Conservation (phyloP, 768 basidiomycete species). For the Leucosporidium scottii region DNA sequence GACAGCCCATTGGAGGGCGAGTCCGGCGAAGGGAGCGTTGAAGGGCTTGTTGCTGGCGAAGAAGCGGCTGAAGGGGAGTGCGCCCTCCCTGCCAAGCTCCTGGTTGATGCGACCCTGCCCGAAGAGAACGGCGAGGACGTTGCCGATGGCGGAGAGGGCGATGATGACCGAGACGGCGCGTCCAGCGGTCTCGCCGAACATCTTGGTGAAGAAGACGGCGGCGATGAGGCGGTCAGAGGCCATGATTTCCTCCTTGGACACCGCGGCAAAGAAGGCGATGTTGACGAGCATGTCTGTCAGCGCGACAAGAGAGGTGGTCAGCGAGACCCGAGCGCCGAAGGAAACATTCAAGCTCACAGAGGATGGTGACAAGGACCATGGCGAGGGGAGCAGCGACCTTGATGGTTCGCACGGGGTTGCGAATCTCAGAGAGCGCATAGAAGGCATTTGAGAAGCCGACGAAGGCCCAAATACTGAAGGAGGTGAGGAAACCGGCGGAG, state of each 20-base stretch:
- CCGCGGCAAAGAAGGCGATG: constrained; percentile 33
- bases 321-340: no score
- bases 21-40: constrained; percentile 38
- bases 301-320: not conserved
- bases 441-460: not conserved
- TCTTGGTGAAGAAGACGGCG: constrained; percentile 21
- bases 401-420: constrained; percentile 26
- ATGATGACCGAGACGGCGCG: constrained; percentile 26
- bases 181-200: constrained; percentile 24
- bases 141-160: constrained; percentile 30
- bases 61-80: constrained; percentile 37
- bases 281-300: constrained; percentile 24
- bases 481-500: no score
- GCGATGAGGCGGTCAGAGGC: constrained; percentile 20
- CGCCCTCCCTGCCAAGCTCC: constrained; percentile 38
- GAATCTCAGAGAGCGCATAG: constrained; percentile 13
- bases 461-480: no score
- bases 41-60: constrained; percentile 38
- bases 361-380: constrained; percentile 22
- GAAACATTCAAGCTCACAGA: constrained; percentile 2
- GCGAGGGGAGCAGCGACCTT: constrained; percentile 31
- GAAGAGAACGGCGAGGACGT: constrained; percentile 30
- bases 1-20: constrained; percentile 33
- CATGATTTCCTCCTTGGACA: constrained; percentile 21
- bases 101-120: constrained; percentile 27